Percentiles rank a stretch among this genome's conserved stretches.
These are phyloP conservation scores for Scheffersomyces parashehatae DNA, from an alignment of 1,139 yeast genomes.

Conservation along the genomic window DNA sequence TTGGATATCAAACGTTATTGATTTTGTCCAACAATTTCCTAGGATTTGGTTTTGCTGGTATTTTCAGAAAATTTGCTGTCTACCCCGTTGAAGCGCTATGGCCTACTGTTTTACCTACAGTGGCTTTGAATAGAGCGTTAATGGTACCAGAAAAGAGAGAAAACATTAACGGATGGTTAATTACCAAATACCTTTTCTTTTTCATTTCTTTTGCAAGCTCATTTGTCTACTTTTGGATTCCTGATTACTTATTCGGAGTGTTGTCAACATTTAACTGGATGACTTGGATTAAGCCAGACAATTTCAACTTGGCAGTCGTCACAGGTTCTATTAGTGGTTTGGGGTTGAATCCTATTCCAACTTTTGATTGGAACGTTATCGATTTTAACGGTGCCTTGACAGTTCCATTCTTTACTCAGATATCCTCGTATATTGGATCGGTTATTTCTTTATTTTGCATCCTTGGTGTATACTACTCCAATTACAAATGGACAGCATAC, in stretches of 20 bases:
- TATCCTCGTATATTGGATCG: slow-evolving; percentile 14
- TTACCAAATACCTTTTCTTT: slow-evolving; percentile 17
- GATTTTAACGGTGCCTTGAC: slow-evolving; percentile 8
- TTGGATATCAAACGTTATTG: slow-evolving; percentile 16
- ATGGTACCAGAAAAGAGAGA: slow-evolving; percentile 17
- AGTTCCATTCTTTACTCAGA: slow-evolving; percentile 14
- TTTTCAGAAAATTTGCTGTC: slow-evolving; percentile 18
- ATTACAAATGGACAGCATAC: slow-evolving; percentile 16
- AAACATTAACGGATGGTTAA: slow-evolving; percentile 19
- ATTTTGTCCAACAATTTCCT: slow-evolving; percentile 17
- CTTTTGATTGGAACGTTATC: slow-evolving; percentile 20
- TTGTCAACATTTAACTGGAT: slow-evolving; percentile 20
- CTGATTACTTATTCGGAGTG: slow-evolving; percentile 17
- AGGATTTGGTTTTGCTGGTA: slow-evolving; percentile 24
- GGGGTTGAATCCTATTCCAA: slow-evolving; percentile 19
- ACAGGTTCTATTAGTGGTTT: slow-evolving; percentile 17
- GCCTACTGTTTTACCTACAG: slow-evolving; percentile 19
- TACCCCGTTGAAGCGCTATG: slow-evolving; percentile 16
- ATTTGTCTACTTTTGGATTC: slow-evolving; percentile 20
- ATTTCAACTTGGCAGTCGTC: slow-evolving; percentile 15
- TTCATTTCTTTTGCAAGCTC: slow-evolving; percentile 12
- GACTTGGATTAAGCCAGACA: slow-evolving; percentile 21
- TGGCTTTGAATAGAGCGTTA: slow-evolving; percentile 21
- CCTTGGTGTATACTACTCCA: slow-evolving; percentile 15
- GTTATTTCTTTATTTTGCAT: slow-evolving; percentile 13